phyloP scores from a whole-genome alignment of 1,139 yeast genomes.

The Taiozyma sp. region DNA sequence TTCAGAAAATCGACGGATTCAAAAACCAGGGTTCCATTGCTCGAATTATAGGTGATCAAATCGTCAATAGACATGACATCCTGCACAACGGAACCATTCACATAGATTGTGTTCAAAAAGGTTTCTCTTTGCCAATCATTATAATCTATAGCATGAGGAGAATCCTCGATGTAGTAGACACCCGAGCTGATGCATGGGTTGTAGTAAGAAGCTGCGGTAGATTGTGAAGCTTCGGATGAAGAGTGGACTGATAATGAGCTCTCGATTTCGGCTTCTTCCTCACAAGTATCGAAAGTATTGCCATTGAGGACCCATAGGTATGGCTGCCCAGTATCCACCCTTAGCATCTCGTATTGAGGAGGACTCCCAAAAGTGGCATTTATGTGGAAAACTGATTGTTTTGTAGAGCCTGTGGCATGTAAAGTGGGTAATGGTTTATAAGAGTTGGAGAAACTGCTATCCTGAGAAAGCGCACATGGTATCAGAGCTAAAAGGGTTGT shows the following conservation, averaged over 20 bases:
- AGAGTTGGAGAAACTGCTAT: not conserved
- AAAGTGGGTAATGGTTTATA: not conserved
- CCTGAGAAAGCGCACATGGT: not conserved
- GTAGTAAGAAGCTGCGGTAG: not conserved
- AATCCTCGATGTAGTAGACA: conserved; percentile 6
- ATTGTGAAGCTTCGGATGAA: not conserved
- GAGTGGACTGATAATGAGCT: not conserved
- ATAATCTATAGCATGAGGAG: conserved; percentile 2
- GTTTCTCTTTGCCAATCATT: conserved; percentile 3
- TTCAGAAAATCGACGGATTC: conserved; percentile 29
- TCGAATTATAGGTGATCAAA: conserved; percentile 1
- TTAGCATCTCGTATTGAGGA: conserved; percentile 28
- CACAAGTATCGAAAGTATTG: conserved; percentile 5
- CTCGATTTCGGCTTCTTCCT: not conserved
- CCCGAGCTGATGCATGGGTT: conserved; percentile 12
- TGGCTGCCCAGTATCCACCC: conserved; percentile 40
- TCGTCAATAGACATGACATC: conserved; percentile 4
- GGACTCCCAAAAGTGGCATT: conserved; percentile 33
- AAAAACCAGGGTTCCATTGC: conserved; percentile 1
- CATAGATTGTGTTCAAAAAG: conserved; percentile 15
- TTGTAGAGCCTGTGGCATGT: not conserved
- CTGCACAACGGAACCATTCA: conserved; percentile 16
- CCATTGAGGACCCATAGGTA: conserved; percentile 33
- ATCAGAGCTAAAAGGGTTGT: not conserved
- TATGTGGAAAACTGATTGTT: conserved; percentile 19